These are phyloP conservation scores for Candida argentea DNA, from an alignment of 805 yeast genomes.

Conservation along the genomic window DNA sequence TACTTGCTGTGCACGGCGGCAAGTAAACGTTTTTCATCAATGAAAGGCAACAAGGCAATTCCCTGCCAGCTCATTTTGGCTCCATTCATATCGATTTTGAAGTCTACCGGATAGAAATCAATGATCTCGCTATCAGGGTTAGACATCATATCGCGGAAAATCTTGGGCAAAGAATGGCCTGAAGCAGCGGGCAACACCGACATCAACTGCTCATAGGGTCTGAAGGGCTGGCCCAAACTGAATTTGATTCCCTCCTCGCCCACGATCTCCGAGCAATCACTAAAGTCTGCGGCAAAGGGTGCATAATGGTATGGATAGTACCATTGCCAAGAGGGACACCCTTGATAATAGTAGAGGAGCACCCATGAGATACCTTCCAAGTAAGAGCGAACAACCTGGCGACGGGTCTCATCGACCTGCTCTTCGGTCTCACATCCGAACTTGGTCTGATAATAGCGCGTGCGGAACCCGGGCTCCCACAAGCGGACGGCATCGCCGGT, in stretches of 20 bases:
- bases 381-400: constrained; percentile 58
- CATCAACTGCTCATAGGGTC: constrained; percentile 91
- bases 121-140: constrained; percentile 71
- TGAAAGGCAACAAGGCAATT: constrained; percentile 80
- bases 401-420: constrained; percentile 42
- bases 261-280: constrained; percentile 37
- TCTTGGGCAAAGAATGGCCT: constrained; percentile 73
- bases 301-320: constrained; percentile 96
- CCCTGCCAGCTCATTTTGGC: constrained; percentile 95
- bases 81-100: constrained; percentile 91
- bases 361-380: constrained; percentile 98
- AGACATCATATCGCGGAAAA: constrained; percentile 75
- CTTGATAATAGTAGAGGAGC: constrained; percentile 85
- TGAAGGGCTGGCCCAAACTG: constrained; percentile 64
- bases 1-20: constrained; percentile 59
- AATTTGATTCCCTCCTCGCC: constrained; percentile 43
- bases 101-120: constrained; percentile 85
- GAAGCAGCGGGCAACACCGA: constrained; percentile 93
- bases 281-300: constrained; percentile 89
- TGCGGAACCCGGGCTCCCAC: constrained; percentile 82
- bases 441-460: constrained; percentile 71
- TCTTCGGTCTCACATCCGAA: constrained; percentile 50
- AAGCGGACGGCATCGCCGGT: constrained; percentile 40
- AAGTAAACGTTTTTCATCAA: constrained; percentile 70
- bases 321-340: constrained; percentile 99